Conservation (phyloP, 495 filamentous ascomycete genomes). For the Daldinia grandis region DNA sequence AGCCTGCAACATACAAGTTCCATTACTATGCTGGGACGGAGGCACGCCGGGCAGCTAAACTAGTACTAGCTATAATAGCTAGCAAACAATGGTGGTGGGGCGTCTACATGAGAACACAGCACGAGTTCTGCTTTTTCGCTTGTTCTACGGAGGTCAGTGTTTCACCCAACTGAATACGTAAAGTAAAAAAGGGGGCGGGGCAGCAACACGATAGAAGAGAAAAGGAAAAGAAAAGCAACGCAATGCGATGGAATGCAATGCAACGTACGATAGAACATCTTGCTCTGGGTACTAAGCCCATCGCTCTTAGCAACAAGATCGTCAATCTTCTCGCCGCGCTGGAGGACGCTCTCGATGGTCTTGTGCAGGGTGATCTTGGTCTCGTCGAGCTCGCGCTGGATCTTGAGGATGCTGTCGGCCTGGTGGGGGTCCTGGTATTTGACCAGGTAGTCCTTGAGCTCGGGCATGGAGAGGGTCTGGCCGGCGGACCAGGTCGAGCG, state of each 20-base stretch:
- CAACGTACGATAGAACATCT: conserved; percentile 90
- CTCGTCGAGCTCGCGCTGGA: conserved; percentile 96
- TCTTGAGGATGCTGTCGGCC: conserved; percentile 91
- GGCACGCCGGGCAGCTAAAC: conserved; percentile 19
- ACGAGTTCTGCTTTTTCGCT: conserved; percentile 97
- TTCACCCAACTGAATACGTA: background rate
- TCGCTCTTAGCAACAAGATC: conserved; percentile 88
- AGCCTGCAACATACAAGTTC: conserved; percentile 26
- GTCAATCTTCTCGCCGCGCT: conserved; percentile 92
- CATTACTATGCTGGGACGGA: conserved; percentile 36
- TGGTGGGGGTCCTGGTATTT: conserved; percentile 91
- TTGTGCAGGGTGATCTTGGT: conserved; percentile 98
- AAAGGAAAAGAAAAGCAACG: background rate
- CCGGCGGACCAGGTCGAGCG: conserved; percentile 68
- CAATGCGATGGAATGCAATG: background rate
- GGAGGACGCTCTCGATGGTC: conserved; percentile 90
- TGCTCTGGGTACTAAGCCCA: conserved; percentile 85
- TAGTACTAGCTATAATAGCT: background rate
- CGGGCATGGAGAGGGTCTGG: conserved; percentile 66
- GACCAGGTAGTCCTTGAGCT: conserved; percentile 81
- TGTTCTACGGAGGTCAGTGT: conserved; percentile 46
- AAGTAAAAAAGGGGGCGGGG: background rate
- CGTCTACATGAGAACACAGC: conserved; percentile 81
- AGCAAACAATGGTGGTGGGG: background rate
- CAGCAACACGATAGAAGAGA: background rate